These are phyloP conservation scores for Apiotrichum siamense DNA, from an alignment of 1,284 basidiomycete species.

Conservation along the genomic window DNA sequence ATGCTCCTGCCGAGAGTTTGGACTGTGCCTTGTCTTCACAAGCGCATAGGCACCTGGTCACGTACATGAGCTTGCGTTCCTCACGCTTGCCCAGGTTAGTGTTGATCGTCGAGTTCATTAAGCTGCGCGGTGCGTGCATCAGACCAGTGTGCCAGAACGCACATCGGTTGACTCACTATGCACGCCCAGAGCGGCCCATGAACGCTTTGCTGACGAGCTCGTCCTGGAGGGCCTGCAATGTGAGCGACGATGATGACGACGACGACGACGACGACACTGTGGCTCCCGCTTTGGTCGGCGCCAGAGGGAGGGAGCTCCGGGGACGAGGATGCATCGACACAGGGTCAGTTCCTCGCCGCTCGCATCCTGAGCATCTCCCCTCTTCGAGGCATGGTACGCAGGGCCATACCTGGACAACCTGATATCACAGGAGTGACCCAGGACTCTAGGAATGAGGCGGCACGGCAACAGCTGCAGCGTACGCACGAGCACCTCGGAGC, in stretches of 20 bases:
- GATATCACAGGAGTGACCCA: too few relatives aligned
- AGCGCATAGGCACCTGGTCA: not conserved
- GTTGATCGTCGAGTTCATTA: constrained; percentile 47
- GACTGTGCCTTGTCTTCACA: not conserved
- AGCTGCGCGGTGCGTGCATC: constrained; percentile 17
- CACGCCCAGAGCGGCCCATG: constrained; percentile 42
- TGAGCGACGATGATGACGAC: not conserved
- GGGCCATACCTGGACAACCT: too few relatives aligned
- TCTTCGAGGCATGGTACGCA: too few relatives aligned
- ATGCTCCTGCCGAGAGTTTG: too few relatives aligned
- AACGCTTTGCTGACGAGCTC: constrained; percentile 46
- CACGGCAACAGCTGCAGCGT: too few relatives aligned
- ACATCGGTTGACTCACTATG: constrained; percentile 41
- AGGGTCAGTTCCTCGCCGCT: too few relatives aligned
- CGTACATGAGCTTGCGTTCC: constrained; percentile 42
- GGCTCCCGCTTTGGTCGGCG: too few relatives aligned
- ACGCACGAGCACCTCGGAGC: constrained; percentile 36
- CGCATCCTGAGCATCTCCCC: too few relatives aligned
- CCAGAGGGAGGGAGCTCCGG: too few relatives aligned
- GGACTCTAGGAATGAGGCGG: too few relatives aligned
- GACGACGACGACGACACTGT: too few relatives aligned
- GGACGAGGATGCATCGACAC: too few relatives aligned
- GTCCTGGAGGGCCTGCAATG: constrained; percentile 41
- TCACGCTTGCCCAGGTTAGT: constrained; percentile 41
- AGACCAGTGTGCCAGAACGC: not conserved